Base-by-base conservation (phyloP, 1,139 yeast species). In the Scheffersomyces stambukii region DNA sequence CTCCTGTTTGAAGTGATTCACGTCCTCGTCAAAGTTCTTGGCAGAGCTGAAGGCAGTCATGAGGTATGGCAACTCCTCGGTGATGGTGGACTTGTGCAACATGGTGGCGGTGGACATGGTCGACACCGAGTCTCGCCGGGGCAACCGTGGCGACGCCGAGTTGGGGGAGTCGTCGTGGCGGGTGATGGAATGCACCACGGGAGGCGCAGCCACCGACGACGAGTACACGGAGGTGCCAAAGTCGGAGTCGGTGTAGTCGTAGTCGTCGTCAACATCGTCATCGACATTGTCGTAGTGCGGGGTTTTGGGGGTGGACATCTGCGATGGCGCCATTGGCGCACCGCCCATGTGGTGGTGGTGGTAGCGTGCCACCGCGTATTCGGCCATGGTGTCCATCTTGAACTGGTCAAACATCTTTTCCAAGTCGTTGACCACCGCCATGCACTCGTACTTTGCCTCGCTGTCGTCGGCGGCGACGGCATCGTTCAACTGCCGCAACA, bases 371-470 rank as follows among this genome's bases (percentile, higher is more conserved):
- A 41, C 30, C 17, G 37, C 27, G 24, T 31, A 40, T 28, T 52
- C 55, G 28, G 46, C 52, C 12, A 54, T 50, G 25, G 50, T 54
- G 31, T 67, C 71, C 24, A 63, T 40, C 40, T 64, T 65, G 44
- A 57, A 65, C 1, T 60, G 66, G 23, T 74, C 77, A 48, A 74
- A 75, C 81, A 76, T 76, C 43, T 71, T 69, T 42, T 75, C 81
- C 60, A 76, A 70, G 43, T 76, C 81, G 36, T 63, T 67, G 13
- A 76, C 74, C 24, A 75, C 77, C 0, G 78, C 77, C 36, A 76
- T 60, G 42, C 81, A 73, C 45, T 76, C 81, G 54, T 67, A 64
- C 32, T 72, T 70, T 10, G 69, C 70, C 23, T 69, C 69, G 21
- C 61, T 56, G 42, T 75, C 79, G 24, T 70, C 70, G 16, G 50